Percentiles rank a stretch among this genome's conserved stretches.
Evolutionary conservation across 139 green algal genomes (phyloP).

Genomic region (Chlamydomonas sphaeroides): DNA sequence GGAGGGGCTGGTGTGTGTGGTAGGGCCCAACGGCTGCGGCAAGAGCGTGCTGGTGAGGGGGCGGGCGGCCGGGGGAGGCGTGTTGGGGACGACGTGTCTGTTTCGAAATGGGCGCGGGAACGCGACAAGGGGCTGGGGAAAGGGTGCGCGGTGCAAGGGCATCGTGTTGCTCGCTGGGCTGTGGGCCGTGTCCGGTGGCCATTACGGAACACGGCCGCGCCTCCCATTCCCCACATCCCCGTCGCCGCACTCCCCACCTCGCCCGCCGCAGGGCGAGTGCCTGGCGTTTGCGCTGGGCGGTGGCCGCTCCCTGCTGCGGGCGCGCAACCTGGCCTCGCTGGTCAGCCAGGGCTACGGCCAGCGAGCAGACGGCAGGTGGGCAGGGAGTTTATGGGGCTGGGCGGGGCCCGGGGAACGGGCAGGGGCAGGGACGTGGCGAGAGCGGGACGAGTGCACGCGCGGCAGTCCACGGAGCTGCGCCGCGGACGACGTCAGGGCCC

Average conservation of each 20-base stretch:
- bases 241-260: neutral
- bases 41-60: conserved; percentile 72
- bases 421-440: no score
- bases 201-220: no score
- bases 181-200: no score
- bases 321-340: conserved; percentile 51
- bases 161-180: no score
- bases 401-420: no score
- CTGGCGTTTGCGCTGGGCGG: conserved; percentile 77
- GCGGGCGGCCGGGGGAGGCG: neutral
- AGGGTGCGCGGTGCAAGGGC: no score
- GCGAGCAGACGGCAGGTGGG: neutral
- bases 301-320: conserved; percentile 68
- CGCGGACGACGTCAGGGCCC: no score
- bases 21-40: conserved; percentile 75
- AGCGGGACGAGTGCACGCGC: no score
- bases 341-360: conserved; percentile 55
- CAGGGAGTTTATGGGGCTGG: no score
- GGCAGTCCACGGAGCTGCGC: no score
- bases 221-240: neutral
- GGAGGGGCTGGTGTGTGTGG: conserved; percentile 57
- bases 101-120: no score
- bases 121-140: neutral
- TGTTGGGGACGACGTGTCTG: no score
- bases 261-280: conserved; percentile 63